phyloP scores from a whole-genome alignment of 2,329 filamentous ascomycete genomes.

The Diaporthe velutina region DNA sequence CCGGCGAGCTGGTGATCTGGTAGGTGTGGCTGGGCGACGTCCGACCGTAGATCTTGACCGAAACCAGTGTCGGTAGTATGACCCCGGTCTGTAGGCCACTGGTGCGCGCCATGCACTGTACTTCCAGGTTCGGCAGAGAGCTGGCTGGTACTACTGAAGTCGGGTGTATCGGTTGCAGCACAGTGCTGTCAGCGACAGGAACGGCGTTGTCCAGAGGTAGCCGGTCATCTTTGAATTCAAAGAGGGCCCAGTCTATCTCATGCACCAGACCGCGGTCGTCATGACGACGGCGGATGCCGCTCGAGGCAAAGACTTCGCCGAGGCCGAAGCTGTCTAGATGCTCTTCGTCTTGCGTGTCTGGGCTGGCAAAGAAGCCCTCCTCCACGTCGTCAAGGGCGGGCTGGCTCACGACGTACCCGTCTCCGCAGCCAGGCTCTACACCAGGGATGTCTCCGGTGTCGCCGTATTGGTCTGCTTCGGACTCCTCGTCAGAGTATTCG shows the following conservation, averaged over 20 bases:
- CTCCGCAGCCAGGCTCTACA: conserved; percentile 79
- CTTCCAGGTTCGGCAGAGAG: conserved; percentile 78
- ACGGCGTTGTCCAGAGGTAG: conserved; percentile 81
- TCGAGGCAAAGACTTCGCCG: conserved; percentile 89
- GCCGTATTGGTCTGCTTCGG: conserved; percentile 64
- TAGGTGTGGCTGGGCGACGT: conserved; percentile 82
- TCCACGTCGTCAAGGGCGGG: conserved; percentile 90
- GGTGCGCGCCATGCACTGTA: conserved; percentile 91
- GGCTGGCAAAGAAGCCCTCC: conserved; percentile 83
- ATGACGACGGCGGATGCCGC: conserved; percentile 83
- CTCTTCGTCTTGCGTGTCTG: conserved; percentile 80
- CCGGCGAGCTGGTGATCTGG: conserved; percentile 63
- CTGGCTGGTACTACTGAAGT: conserved; percentile 70
- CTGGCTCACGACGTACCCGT: conserved; percentile 87
- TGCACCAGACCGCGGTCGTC: conserved; percentile 80
- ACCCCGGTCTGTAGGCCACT: conserved; percentile 84
- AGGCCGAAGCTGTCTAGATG: conserved; percentile 85
- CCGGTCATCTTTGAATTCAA: conserved; percentile 81
- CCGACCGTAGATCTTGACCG: conserved; percentile 89
- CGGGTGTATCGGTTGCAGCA: conserved; percentile 61
- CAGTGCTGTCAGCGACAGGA: conserved; percentile 49
- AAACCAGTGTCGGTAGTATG: conserved; percentile 82
- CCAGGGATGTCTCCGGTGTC: conserved; percentile 84
- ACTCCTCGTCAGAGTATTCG: conserved; percentile 61
- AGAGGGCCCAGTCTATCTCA: conserved; percentile 96